These are phyloP conservation scores for Fraxinus greggii DNA, from an alignment of 305 asterid genomes.

Conservation along the genomic window DNA sequence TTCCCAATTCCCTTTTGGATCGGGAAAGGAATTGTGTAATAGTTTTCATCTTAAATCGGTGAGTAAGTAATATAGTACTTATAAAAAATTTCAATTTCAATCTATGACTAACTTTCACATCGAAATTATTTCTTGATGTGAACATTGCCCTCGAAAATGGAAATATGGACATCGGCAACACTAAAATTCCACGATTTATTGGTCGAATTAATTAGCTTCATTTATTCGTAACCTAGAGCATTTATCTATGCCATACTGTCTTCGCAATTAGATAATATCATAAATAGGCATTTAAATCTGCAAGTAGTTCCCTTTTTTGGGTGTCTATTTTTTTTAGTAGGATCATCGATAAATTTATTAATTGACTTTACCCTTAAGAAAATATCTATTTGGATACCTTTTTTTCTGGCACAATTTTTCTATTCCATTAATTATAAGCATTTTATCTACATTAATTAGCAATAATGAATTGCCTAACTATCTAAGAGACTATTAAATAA, in stretches of 20 bases:
- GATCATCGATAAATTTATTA: neutral
- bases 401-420: neutral
- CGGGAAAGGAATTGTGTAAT: neutral
- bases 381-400: neutral
- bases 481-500: neutral
- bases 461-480: neutral
- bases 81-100: neutral
- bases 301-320: neutral
- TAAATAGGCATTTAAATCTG: neutral
- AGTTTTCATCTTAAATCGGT: too few relatives aligned
- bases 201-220: neutral
- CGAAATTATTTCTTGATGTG: neutral
- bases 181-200: too few relatives aligned
- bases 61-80: neutral
- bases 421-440: neutral
- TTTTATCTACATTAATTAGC: neutral
- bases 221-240: neutral
- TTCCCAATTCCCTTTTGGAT: neutral
- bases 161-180: too few relatives aligned
- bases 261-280: constrained; percentile 7
- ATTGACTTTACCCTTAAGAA: constrained; percentile 10
- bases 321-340: neutral
- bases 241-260: neutral
- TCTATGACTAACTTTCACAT: neutral
- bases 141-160: neutral